Conservation (phyloP, 192 early-diverging fungal genomes). For the Coemansia sp. region DNA sequence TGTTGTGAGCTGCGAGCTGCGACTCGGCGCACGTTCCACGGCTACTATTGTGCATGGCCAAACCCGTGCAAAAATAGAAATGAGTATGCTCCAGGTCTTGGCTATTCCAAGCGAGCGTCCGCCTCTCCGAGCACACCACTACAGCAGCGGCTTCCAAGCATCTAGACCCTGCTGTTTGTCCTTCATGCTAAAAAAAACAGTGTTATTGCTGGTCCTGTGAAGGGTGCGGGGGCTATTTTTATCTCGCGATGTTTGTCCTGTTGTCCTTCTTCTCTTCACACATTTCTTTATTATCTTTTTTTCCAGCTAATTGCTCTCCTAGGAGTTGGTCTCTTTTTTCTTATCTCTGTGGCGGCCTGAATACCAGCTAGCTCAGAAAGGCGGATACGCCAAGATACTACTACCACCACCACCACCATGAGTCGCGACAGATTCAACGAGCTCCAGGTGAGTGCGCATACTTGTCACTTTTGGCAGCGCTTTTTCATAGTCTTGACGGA, state of each 20-base stretch:
- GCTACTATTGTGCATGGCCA: neutral
- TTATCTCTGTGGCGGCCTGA: neutral
- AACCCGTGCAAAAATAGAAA: neutral
- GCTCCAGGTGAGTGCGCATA: conserved; percentile 38
- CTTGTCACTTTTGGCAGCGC: neutral
- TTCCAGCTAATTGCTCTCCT: neutral
- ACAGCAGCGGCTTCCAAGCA: no score
- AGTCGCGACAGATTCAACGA: conserved; percentile 53
- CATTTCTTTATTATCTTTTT: neutral
- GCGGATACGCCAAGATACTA: neutral
- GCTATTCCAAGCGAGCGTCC: neutral
- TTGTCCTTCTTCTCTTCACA: neutral
- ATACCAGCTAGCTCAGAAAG: neutral
- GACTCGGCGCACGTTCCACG: neutral
- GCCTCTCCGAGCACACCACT: no score
- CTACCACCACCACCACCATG: conserved; percentile 20
- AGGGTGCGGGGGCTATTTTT: neutral
- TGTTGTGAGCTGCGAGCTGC: neutral
- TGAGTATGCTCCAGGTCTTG: neutral
- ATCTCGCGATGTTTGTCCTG: neutral
- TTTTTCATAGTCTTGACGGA: no score
- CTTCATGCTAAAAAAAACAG: no score
- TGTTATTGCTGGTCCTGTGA: neutral
- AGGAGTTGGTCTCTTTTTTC: neutral
- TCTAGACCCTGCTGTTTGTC: neutral